Base-by-base conservation (phyloP, 345 rosid genomes). In the Psidium friedrichsthalianum region DNA sequence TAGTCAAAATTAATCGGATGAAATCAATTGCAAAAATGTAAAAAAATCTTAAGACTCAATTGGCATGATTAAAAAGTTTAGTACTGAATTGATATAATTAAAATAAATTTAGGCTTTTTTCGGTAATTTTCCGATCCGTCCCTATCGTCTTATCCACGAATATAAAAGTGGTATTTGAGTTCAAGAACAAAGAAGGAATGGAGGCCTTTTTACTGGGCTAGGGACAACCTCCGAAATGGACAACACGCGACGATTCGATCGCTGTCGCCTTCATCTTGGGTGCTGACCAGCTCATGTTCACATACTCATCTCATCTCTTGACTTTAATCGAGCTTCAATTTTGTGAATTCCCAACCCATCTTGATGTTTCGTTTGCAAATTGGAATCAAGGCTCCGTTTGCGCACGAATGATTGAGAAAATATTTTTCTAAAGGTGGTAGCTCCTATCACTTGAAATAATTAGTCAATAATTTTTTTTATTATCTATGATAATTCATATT, bases 401-500 rank as follows among this genome's bases (percentile, higher is more conserved):
- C 6, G 13, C 3, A 36, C 5, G 6, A 8, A 69, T 36, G 11
- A 8, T 15, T 1, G 0, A 5, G 0, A 29, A 64, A 64, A 32
- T 2, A 1, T 32, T 64, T 16, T 29, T 8, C 1, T 20, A 55
- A 20, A 21, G 10, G 7, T 8, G 57, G 21, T 55, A 1, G 24
- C 3, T 1, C 1, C 3, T 47, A 47, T 53, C 8, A 21, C 16
- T 53, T 2, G 21, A 53, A 53, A 29, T 6, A 3, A 5, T 61
- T 7, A 49, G 1, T 49, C 11, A 2, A 49, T 49, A 6, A 6
- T 44, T 44, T 44, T 44, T 44, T 61, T 29, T 3, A 16, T 8
- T 2, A 8, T 32, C 78, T 1, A 8, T 0, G 1, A 0, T 2
- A 32, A 32, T 69, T 0, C 0, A 0, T 8, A 0, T 8, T 5